Base-by-base conservation (phyloP, 2,329 filamentous ascomycete genomes). In the Phaeosphaeriaceae sp. region DNA sequence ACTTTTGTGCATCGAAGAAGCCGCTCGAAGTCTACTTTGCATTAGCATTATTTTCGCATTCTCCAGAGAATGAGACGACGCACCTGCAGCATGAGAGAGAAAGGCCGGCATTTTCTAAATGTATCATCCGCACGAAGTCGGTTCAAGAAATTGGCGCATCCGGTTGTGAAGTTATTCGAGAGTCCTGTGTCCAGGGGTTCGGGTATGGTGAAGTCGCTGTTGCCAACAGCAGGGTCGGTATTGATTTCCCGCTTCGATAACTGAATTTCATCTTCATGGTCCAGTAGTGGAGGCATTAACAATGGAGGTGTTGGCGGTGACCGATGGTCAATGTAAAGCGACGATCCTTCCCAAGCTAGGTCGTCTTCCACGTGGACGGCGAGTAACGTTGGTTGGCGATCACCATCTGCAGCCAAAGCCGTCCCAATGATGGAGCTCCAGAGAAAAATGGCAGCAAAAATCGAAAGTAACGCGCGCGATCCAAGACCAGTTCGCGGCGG, bases 31-130 rank as follows among this genome's bases (percentile, higher is more conserved):
- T 92, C 88, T 96, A 75, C 17, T 36, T 17, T 7, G n/a, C 40
- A 54, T 70, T 33, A 70, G 58, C 27, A 44, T n/a, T 48, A 6
- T 3, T 21, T 10, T 36, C 13, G 31, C 27, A 33, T 24, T 10
- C 24, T 13, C 19, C 20, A 7, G 19, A 31, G 24, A 36, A 7
- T 47, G 13, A 4, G 7, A 20, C 2, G 20, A 62, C 85, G 72
- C 80, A 91, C 91, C 82, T 91, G 87, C 10, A 98, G 82, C 63
- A 98, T 85, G 68, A 97, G 83, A 1, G 93, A 97, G 56, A 97
- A 83, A 0, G 94, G 92, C 65, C 93, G 87, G 79, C 94, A 98
- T 51, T 84, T 76, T 66, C 86, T 85, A 67, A 95, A 92, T 3
- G 86, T 88, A 6, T 83, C 73, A 71, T 91, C 86, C 48, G 78